phyloP scores from a whole-genome alignment of 2,329 filamentous ascomycete genomes.

The Trichoderma guizhouense region DNA sequence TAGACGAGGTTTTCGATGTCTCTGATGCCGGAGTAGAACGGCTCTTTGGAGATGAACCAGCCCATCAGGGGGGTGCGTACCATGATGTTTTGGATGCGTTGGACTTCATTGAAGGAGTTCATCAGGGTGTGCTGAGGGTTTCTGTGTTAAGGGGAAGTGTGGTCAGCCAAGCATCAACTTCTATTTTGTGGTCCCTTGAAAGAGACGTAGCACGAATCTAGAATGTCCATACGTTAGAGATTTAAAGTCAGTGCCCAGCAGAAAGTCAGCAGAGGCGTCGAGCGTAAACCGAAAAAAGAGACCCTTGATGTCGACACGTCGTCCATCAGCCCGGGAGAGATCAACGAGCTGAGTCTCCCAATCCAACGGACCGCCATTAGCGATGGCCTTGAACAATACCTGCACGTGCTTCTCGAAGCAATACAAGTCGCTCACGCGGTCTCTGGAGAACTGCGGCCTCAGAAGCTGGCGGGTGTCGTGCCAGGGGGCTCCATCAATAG shows the following conservation, averaged over 20 bases:
- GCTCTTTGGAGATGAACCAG: slow-evolving; percentile 57
- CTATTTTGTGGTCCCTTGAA: background rate
- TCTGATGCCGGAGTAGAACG: slow-evolving; percentile 62
- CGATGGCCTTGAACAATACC: slow-evolving; percentile 66
- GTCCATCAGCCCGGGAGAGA: slow-evolving; percentile 57
- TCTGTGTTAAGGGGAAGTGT: slow-evolving; percentile 28
- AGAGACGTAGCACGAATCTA: background rate
- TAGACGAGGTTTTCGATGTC: slow-evolving; percentile 73
- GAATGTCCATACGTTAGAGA: slow-evolving; percentile 45
- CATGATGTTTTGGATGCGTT: slow-evolving; percentile 67
- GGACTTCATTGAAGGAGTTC: slow-evolving; percentile 74
- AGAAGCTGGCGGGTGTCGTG: slow-evolving; percentile 77
- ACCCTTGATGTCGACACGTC: slow-evolving; percentile 65
- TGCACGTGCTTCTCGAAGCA: slow-evolving; percentile 78
- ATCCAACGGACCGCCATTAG: slow-evolving; percentile 53
- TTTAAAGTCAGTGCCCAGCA: slow-evolving; percentile 73
- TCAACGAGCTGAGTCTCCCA: slow-evolving; percentile 63
- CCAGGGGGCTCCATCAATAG: slow-evolving; percentile 77
- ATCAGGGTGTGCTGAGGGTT: slow-evolving; percentile 67
- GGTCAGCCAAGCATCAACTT: background rate
- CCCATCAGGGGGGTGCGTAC: slow-evolving; percentile 63
- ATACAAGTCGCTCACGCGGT: slow-evolving; percentile 77
- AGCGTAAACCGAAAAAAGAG: slow-evolving; percentile 83
- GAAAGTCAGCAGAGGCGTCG: slow-evolving; percentile 81
- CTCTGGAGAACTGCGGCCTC: slow-evolving; percentile 80